A percentile compares a stretch with the other conserved stretches of the same genome.
phyloP scores from a whole-genome alignment of 306 rosid species.

The Gastrolobium bilobum region DNA sequence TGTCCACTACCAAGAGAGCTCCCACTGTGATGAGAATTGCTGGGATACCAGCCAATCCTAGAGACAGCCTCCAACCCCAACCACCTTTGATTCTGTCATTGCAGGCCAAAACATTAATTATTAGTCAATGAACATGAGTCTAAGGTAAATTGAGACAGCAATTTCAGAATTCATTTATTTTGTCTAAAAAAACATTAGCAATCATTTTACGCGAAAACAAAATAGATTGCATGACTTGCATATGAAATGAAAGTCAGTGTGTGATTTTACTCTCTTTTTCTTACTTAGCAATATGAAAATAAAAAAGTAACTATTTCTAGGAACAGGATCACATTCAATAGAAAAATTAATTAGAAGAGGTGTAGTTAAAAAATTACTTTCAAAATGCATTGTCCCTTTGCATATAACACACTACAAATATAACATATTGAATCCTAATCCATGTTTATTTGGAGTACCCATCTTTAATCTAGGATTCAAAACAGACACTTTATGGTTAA shows the following conservation, averaged over 20 bases:
- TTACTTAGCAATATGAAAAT: too few relatives aligned
- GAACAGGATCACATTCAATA: too few relatives aligned
- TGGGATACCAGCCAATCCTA: constrained; percentile 90
- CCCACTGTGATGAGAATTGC: constrained; percentile 81
- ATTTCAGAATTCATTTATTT: background rate
- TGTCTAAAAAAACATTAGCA: background rate
- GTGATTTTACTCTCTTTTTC: too few relatives aligned
- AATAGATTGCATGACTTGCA: too few relatives aligned
- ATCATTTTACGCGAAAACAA: background rate
- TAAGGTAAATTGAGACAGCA: background rate
- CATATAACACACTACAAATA: too few relatives aligned
- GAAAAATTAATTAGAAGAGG: too few relatives aligned
- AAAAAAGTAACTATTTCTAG: too few relatives aligned
- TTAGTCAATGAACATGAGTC: background rate
- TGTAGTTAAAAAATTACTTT: background rate
- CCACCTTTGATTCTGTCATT: constrained; percentile 75
- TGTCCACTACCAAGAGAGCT: constrained; percentile 81
- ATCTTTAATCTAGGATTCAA: constrained; percentile 11
- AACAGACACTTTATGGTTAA: background rate
- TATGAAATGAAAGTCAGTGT: too few relatives aligned
- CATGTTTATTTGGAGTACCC: constrained; percentile 17
- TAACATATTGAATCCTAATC: background rate
- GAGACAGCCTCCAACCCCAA: constrained; percentile 98
- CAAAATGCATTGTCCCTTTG: too few relatives aligned
- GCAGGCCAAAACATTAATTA: constrained; percentile 6